Evolutionary conservation across 1,284 basidiomycete species (phyloP), one percentile per base, ranked within the genome.

Genomic region (Coniferiporia weirii): DNA sequence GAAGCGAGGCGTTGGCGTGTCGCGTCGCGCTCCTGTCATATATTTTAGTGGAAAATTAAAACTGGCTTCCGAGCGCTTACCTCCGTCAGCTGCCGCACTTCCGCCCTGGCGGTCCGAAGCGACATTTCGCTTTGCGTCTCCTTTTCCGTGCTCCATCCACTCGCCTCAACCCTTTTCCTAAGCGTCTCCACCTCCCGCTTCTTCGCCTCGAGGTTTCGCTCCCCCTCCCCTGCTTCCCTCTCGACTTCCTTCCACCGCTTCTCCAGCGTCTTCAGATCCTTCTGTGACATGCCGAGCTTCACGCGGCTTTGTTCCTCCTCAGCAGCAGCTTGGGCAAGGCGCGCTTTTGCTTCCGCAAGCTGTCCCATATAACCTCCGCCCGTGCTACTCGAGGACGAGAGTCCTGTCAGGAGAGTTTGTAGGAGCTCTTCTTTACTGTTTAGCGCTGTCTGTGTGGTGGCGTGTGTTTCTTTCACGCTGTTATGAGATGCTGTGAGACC

Each of bases 331-430:
- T 91, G 87, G 0, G 93, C 85, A 1, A 90, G 76, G 8, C 85
- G 83, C 1, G 84, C 83, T 64, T 86, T 85, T 0, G 95, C 93
- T n/a, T 92, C 88, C 1, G 95, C 92, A 27, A 99, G 82, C 70
- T 98, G 95, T 32, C 95, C 97, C 84, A 98, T 89, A 72, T 98
- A 99, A 0, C 95, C 95, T 9, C 95, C 95, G 8, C 93, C 89
- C 3, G 84, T 81, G 44, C 79, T 79, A 43, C 79, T 82, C 6
- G 84, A 85, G 1, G 82, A 79, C 0, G 91, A 89, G 17, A 99
- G 84, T 51, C 97, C 97, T 0, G 96, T 99, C 46, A 96, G 80
- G 9, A 99, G 83, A 0, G 93, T 95, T 71, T 98, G 96, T 0
- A 99, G 80, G n/a, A 99, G 87, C 68, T 95, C 93, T 71, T 99